Evolutionary conservation across 2,329 filamentous ascomycete species (phyloP).

Genomic region (Ceratocystis eucalypticola): DNA sequence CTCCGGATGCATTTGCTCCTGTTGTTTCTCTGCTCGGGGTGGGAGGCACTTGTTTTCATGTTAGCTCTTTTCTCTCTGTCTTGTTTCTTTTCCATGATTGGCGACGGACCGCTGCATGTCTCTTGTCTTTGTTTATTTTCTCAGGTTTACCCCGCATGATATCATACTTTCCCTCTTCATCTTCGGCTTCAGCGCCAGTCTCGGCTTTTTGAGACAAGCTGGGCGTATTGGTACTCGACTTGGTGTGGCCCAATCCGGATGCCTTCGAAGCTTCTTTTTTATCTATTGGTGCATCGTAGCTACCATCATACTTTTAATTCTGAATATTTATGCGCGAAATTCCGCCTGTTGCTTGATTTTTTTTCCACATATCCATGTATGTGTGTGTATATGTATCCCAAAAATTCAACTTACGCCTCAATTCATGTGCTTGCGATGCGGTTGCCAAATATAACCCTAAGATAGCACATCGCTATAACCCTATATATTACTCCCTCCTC

Average conservation of each 20-base stretch:
- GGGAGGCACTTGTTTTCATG: conserved; percentile 1
- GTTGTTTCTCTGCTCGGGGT: not conserved
- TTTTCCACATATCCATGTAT: not conserved
- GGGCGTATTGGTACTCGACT: not conserved
- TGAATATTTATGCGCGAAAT: not conserved
- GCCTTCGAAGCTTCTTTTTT: not conserved
- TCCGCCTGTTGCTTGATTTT: not conserved
- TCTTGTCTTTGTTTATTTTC: not conserved
- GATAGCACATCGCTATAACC: not conserved
- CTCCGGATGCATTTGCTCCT: not conserved
- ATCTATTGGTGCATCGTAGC: conserved; percentile 3
- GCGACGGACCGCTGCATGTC: not conserved
- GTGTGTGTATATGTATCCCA: not conserved
- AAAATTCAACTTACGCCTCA: too few species aligned
- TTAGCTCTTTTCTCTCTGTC: not conserved
- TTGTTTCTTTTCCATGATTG: not conserved
- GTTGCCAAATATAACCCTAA: not conserved
- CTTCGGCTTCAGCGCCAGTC: not conserved
- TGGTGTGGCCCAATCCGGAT: not conserved
- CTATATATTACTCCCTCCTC: not conserved
- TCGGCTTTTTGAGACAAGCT: not conserved
- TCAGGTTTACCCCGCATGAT: not conserved
- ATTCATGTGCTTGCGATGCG: not conserved
- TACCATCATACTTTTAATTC: conserved; percentile 6
- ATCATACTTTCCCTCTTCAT: not conserved